Evolutionary conservation across 2,329 filamentous ascomycete genomes (phyloP).

Genomic region (Colletotrichum navitas): DNA sequence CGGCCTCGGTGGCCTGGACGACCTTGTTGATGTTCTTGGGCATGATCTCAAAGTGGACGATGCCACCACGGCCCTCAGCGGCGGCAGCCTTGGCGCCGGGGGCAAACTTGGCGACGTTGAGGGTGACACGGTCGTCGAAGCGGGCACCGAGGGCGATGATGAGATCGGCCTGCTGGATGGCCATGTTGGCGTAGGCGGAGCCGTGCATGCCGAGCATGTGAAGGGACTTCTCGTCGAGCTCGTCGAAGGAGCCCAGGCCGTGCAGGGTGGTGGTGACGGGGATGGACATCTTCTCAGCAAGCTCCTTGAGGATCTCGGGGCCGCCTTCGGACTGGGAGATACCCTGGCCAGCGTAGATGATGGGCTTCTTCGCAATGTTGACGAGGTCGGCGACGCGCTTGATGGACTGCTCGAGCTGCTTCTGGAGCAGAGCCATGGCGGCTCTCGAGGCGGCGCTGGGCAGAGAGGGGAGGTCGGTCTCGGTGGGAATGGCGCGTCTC

Average conservation of each 20-base stretch:
- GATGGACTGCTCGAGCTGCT: conserved; percentile 80
- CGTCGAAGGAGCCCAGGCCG: conserved; percentile 91
- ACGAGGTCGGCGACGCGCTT: conserved; percentile 83
- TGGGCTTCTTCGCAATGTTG: conserved; percentile 91
- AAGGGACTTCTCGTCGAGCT: conserved; percentile 91
- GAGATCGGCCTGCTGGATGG: conserved; percentile 96
- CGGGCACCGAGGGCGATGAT: conserved; percentile 94
- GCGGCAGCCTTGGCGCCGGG: conserved; percentile 89
- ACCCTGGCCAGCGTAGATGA: conserved; percentile 96
- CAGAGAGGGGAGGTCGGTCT: conserved; percentile 79
- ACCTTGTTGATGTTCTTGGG: conserved; percentile 99
- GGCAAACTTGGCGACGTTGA: conserved; percentile 86
- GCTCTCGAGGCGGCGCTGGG: conserved; percentile 89
- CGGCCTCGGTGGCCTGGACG: conserved; percentile 93
- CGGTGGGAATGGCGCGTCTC: conserved; percentile 83
- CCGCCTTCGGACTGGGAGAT: conserved; percentile 85
- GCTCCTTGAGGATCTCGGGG: conserved; percentile 81
- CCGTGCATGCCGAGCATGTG: conserved; percentile 99
- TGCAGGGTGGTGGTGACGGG: conserved; percentile 97
- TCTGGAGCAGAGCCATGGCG: conserved; percentile 78
- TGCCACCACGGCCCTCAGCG: conserved; percentile 87
- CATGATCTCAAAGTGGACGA: conserved; percentile 98
- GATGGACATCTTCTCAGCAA: conserved; percentile 91
- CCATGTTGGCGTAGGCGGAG: conserved; percentile 96
- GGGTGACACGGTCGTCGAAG: conserved; percentile 96